Evolutionary conservation across 345 rosid species (phyloP).

Genomic region (Iberis pinnata): DNA sequence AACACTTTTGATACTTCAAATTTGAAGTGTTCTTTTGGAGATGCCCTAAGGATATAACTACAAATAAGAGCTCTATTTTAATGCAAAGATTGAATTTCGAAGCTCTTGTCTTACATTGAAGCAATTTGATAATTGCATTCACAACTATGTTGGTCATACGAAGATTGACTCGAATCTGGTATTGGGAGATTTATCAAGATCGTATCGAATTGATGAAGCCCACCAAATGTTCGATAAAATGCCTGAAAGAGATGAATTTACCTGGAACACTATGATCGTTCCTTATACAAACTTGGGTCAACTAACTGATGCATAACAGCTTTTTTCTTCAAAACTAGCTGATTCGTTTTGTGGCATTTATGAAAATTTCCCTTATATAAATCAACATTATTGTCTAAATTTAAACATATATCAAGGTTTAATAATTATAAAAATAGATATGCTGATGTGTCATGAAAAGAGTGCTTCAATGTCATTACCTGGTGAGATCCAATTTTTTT

Average conservation of each 20-base stretch:
- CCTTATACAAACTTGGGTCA: slow-evolving; percentile 64
- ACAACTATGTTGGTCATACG: slow-evolving; percentile 22
- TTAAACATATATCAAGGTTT: too few relatives aligned
- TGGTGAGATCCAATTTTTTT: too few relatives aligned
- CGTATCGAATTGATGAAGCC: slow-evolving; percentile 54
- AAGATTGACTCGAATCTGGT: slow-evolving; percentile 40
- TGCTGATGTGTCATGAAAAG: too few relatives aligned
- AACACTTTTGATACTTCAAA: too few relatives aligned
- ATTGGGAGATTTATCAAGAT: slow-evolving; percentile 39
- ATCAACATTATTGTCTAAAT: too few relatives aligned
- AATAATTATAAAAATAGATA: too few relatives aligned
- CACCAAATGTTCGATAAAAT: slow-evolving; percentile 67
- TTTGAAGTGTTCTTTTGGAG: too few relatives aligned
- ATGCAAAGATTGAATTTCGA: slow-evolving; percentile 34
- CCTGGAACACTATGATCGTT: slow-evolving; percentile 83
- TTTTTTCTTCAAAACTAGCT: slow-evolving; percentile 42
- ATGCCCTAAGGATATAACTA: neutral
- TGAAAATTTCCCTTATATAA: too few relatives aligned
- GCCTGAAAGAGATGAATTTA: slow-evolving; percentile 52
- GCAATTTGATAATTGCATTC: slow-evolving; percentile 14
- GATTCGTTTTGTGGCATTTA: too few relatives aligned
- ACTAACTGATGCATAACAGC: slow-evolving; percentile 44
- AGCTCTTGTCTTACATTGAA: neutral
- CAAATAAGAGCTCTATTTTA: neutral
- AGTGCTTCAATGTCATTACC: too few relatives aligned